These are phyloP conservation scores for Venturia aucupariae DNA, from an alignment of 2,329 filamentous ascomycete species.

Conservation along the genomic window DNA sequence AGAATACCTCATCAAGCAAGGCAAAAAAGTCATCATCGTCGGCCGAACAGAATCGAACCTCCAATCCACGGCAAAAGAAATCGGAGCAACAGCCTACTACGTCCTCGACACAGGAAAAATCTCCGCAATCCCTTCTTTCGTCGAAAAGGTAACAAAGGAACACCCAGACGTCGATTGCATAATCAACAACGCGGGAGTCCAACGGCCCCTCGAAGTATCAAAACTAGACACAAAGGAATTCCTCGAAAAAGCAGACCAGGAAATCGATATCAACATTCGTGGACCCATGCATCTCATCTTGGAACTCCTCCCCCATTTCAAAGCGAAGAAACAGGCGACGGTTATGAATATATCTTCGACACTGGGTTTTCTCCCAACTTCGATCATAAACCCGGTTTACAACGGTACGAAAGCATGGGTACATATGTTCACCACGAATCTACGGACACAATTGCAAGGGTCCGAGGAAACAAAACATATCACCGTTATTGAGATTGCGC, in stretches of 20 bases:
- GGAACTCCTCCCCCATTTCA: constrained; percentile 41
- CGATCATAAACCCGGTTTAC: constrained; percentile 49
- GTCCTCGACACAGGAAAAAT: constrained; percentile 42
- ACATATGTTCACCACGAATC: constrained; percentile 48
- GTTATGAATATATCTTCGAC: constrained; percentile 48
- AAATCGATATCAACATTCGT: constrained; percentile 50
- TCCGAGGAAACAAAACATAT: constrained; percentile 28
- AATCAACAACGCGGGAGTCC: constrained; percentile 51
- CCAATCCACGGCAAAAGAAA: constrained; percentile 31
- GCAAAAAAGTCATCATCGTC: constrained; percentile 44
- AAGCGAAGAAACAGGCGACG: constrained; percentile 30
- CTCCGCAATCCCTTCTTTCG: constrained; percentile 35
- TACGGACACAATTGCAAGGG: constrained; percentile 41
- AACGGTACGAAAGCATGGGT: constrained; percentile 51
- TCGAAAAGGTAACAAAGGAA: constrained; percentile 36
- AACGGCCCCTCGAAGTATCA: constrained; percentile 41
- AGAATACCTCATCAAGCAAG: constrained; percentile 36
- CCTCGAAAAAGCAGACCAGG: constrained; percentile 39
- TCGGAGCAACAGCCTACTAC: constrained; percentile 44
- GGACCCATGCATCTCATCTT: constrained; percentile 49
- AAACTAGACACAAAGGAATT: constrained; percentile 30
- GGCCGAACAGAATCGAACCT: constrained; percentile 48
- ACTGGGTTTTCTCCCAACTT: constrained; percentile 44
- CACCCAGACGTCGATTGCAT: constrained; percentile 49
- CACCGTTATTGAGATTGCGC: constrained; percentile 46